Conservation (phyloP, 495 filamentous ascomycete species). For the Xylaria grammica region DNA sequence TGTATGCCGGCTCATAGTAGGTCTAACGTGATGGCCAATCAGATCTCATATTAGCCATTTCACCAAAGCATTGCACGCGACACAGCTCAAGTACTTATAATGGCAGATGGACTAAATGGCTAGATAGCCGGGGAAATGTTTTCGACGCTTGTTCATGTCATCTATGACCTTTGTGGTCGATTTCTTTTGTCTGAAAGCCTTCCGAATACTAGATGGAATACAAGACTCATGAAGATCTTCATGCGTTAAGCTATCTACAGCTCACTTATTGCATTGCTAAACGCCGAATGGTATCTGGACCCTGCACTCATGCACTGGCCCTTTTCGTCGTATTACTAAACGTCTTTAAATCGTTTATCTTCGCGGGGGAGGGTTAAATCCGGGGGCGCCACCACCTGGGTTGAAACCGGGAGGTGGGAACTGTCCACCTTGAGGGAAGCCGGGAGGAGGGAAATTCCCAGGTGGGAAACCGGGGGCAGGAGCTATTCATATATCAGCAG, state of each 20-base stretch:
- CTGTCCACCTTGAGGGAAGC: conserved; percentile 57
- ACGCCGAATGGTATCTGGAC: conserved; percentile 39
- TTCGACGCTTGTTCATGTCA: background rate
- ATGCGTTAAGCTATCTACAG: conserved; percentile 15
- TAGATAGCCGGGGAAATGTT: background rate
- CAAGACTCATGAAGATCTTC: conserved; percentile 12
- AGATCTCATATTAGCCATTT: background rate
- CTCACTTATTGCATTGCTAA: conserved; percentile 33
- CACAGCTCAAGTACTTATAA: background rate
- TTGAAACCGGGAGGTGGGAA: conserved; percentile 80
- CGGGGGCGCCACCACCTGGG: conserved; percentile 60
- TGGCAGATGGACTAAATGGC: background rate
- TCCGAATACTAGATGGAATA: conserved; percentile 16
- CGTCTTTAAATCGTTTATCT: conserved; percentile 53
- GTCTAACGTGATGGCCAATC: conserved; percentile 2
- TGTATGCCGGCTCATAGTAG: background rate
- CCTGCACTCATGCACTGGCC: conserved; percentile 26
- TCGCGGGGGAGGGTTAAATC: conserved; percentile 69
- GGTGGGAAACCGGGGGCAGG: conserved; percentile 70
- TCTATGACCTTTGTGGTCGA: conserved; percentile 5
- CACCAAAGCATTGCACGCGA: conserved; percentile 8
- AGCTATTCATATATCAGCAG: conserved; percentile 41
- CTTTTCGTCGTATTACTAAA: conserved; percentile 27
- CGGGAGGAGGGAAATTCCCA: conserved; percentile 55
- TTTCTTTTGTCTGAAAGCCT: conserved; percentile 6